Base-by-base conservation (phyloP, 2,329 filamentous ascomycete species). In the Monosporascus ibericus region DNA sequence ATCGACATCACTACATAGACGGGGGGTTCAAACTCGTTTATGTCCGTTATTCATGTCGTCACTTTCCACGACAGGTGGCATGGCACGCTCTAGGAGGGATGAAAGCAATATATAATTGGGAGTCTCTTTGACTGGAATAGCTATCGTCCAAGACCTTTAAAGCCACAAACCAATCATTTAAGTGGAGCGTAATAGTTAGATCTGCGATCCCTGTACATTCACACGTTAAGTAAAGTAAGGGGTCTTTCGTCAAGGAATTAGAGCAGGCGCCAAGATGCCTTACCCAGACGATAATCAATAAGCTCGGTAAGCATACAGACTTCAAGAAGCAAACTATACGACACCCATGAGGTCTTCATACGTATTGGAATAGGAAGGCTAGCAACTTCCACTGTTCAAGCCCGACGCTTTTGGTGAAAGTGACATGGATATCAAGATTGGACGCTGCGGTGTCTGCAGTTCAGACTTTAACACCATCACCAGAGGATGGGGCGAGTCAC, bases 341-440 rank as follows among this genome's bases (percentile, higher is more conserved):
- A 9, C 11, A 14, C 20, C 14, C 4, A 25, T 11, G 24, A 18
- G 30, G 15, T 37, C 25, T 40, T 1, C 3, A 22, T 11, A 17
- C 14, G 15, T 14, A 30, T 22, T 18, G 42, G 36, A 17, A 15
- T 3, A 6, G 6, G 40, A 7, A 22, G 30, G 40, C 14, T 44
- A 24, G 44, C 25, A 39, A 27, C 25, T 24, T 15, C 4, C 11
- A 34, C 37, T 66, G 64, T 66, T 67, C 49, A 68, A 66, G 52
- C 62, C 63, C 24, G 65, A 67, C 51, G 53, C 52, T 18, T 68
- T 68, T 34, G 61, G 60, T 18, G 60, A 25, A 85, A 73, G 84
- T 66, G 84, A 88, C 63, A 76, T 88, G 59, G 85, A 88, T 59
- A 79, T 88, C 66, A 82, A 85, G 68, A 81, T 88, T 61, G 82